A percentile compares a stretch with the other conserved stretches of the same genome.
These are phyloP conservation scores for Phialophora expanda DNA, from an alignment of 2,329 filamentous ascomycete genomes.

Conservation along the genomic window DNA sequence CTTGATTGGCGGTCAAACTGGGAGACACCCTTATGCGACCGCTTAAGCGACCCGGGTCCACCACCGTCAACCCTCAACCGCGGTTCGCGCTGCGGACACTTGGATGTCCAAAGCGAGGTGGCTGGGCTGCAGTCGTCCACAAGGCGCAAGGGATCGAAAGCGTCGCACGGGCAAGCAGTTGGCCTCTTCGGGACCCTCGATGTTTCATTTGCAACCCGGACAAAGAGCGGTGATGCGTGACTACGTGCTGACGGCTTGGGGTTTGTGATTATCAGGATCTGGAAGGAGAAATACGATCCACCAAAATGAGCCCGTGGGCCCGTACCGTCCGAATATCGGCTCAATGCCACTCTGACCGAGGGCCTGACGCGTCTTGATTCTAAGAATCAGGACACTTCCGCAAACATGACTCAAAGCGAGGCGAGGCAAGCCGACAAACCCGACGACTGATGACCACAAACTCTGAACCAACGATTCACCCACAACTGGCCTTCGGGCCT, in stretches of 20 bases:
- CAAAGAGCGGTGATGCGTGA: constrained; percentile 24
- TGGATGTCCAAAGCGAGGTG: constrained; percentile 24
- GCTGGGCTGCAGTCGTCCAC: constrained; percentile 24
- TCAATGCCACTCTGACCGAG: not conserved
- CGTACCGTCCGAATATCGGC: constrained; percentile 5
- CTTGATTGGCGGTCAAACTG: constrained; percentile 34
- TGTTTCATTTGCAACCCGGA: constrained; percentile 22
- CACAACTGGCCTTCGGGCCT: constrained; percentile 1
- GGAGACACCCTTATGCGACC: constrained; percentile 33
- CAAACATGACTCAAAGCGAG: constrained; percentile 16
- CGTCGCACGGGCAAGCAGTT: constrained; percentile 5
- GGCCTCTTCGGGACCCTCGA: constrained; percentile 6
- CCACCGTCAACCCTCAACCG: constrained; percentile 14
- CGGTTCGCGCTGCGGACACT: not conserved
- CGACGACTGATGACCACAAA: constrained; percentile 10
- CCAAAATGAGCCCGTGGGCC: constrained; percentile 26
- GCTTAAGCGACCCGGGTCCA: constrained; percentile 30
- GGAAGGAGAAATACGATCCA: constrained; percentile 91
- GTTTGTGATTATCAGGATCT: constrained; percentile 70
- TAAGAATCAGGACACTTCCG: not conserved
- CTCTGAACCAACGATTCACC: constrained; percentile 2
- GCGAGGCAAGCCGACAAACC: not conserved
- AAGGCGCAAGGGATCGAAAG: constrained; percentile 13
- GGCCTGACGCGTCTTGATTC: not conserved
- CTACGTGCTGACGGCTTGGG: constrained; percentile 27